Conservation (phyloP, 768 basidiomycete species). For the Leucocoprinus birnbaumii region DNA sequence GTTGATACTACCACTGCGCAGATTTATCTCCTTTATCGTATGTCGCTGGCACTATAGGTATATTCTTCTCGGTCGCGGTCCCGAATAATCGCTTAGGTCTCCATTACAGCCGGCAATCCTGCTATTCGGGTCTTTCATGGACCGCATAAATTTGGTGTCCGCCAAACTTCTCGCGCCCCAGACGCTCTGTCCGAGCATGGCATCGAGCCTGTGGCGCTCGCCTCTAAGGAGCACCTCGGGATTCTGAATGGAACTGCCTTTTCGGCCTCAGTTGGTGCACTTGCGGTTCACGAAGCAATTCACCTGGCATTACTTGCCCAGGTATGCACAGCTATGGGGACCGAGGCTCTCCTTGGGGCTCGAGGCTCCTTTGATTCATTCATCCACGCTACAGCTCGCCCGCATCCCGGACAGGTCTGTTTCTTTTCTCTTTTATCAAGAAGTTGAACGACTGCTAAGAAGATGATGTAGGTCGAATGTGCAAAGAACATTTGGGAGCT, state of each 20-base stretch:
- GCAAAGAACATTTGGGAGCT: slow-evolving; percentile 62
- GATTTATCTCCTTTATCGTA: slow-evolving; percentile 54
- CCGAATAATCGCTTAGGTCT: background rate
- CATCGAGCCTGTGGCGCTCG: slow-evolving; percentile 57
- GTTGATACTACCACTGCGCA: slow-evolving; percentile 15
- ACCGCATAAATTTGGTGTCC: slow-evolving; percentile 42
- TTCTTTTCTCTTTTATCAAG: background rate
- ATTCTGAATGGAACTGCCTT: slow-evolving; percentile 78
- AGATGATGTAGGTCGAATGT: slow-evolving; percentile 47
- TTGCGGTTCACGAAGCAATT: slow-evolving; percentile 69
- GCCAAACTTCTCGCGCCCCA: slow-evolving; percentile 47
- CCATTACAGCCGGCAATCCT: slow-evolving; percentile 43
- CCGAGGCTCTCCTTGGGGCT: slow-evolving; percentile 70
- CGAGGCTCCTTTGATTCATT: slow-evolving; percentile 65
- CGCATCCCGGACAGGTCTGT: slow-evolving; percentile 73
- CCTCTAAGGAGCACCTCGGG: slow-evolving; percentile 67
- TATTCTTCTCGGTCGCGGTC: slow-evolving; percentile 6
- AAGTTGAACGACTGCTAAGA: background rate
- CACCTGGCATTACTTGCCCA: slow-evolving; percentile 62
- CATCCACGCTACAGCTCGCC: slow-evolving; percentile 71
- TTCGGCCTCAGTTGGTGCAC: slow-evolving; percentile 67
- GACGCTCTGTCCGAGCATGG: slow-evolving; percentile 49
- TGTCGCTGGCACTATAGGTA: slow-evolving; percentile 66
- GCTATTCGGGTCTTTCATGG: slow-evolving; percentile 65
- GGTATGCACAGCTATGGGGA: slow-evolving; percentile 76